A percentile compares a stretch with the other conserved stretches of the same genome.
These are phyloP conservation scores for Boletus vermiculosoides DNA, from an alignment of 768 basidiomycete species.

Conservation along the genomic window DNA sequence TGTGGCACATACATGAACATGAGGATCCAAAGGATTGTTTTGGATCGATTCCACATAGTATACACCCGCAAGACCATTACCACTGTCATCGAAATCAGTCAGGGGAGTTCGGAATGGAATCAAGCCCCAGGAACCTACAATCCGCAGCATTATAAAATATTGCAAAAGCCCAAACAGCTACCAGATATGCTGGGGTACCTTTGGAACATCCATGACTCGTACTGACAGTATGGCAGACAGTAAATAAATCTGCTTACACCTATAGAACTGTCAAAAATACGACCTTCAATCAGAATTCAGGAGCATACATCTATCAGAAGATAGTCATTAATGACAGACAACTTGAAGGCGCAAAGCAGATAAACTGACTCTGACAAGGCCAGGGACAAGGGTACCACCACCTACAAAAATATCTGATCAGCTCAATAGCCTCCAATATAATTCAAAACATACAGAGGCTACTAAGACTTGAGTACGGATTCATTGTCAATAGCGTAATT, in stretches of 20 bases:
- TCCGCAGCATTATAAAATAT: slow-evolving; percentile 12
- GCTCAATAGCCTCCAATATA: no score
- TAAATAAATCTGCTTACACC: slow-evolving; percentile 7
- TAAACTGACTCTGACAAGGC: neutral
- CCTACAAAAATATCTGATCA: neutral
- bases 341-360: neutral
- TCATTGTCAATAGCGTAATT: neutral
- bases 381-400: neutral
- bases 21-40: neutral
- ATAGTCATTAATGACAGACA: neutral
- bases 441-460: neutral
- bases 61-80: neutral
- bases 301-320: slow-evolving; percentile 1
- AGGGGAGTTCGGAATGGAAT: neutral
- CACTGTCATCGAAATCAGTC: neutral
- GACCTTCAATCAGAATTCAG: neutral
- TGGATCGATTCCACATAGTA: neutral
- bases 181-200: slow-evolving; percentile 3
- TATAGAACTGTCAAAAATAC: neutral
- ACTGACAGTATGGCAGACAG: no score
- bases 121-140: neutral
- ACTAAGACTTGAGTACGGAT: neutral
- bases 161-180: neutral
- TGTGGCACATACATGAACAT: no score
- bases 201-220: neutral